Conservation (phyloP, 495 filamentous ascomycete species). For the Antarctomyces pellizariae region DNA sequence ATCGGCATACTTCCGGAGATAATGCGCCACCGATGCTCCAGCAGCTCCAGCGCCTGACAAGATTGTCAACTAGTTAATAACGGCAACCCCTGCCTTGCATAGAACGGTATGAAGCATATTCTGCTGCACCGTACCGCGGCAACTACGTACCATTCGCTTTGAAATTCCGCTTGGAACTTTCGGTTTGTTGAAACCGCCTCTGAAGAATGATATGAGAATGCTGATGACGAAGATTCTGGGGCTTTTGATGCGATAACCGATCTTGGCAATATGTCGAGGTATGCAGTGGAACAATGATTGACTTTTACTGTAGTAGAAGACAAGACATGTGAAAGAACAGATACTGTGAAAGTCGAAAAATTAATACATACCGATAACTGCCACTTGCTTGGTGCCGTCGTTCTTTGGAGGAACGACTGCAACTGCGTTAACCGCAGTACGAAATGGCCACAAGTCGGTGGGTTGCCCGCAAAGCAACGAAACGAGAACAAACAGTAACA, state of each 20-base stretch:
- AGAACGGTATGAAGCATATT: no score
- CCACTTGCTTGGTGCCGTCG: slow-evolving; percentile 6
- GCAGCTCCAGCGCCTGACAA: slow-evolving; percentile 78
- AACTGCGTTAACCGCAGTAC: slow-evolving; percentile 4
- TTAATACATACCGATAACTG: slow-evolving; percentile 12
- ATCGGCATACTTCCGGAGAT: slow-evolving; percentile 44
- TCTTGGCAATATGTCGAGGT: no score
- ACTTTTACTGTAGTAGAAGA: not conserved
- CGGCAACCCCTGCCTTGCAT: no score
- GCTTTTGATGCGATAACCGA: no score
- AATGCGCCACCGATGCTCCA: slow-evolving; percentile 70
- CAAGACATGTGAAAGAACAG: not conserved
- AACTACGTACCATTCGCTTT: no score
- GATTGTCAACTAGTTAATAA: no score
- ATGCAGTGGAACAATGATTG: no score
- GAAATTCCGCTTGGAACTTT: no score
- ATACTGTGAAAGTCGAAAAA: not conserved
- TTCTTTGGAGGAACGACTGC: not conserved
- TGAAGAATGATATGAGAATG: no score
- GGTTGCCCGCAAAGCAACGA: slow-evolving; percentile 4
- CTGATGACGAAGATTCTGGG: no score
- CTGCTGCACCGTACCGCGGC: no score
- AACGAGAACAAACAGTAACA: slow-evolving; percentile 5
- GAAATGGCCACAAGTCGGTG: slow-evolving; percentile 8
- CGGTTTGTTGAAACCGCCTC: no score